These are phyloP conservation scores for Quercus suber DNA, from an alignment of 306 rosid genomes.

Conservation along the genomic window DNA sequence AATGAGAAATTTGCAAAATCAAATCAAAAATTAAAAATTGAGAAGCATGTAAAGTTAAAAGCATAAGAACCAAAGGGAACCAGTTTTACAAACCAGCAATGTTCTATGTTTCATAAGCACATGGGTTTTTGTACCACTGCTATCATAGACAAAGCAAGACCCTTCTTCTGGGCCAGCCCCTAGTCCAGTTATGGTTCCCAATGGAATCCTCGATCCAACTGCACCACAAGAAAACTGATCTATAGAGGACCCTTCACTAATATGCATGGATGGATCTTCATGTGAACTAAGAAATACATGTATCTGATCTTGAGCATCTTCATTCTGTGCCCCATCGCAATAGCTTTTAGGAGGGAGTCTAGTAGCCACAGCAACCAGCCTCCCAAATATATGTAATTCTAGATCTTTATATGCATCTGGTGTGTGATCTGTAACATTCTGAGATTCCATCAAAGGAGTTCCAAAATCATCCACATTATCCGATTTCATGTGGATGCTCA, in stretches of 20 bases:
- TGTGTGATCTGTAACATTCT: conserved; percentile 23
- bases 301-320: conserved; percentile 62
- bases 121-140: conserved; percentile 72
- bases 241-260: conserved; percentile 22
- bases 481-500: conserved; percentile 23
- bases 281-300: conserved; percentile 63
- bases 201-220: conserved; percentile 46
- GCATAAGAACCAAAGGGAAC: conserved; percentile 18
- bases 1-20: background rate
- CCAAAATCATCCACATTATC: conserved; percentile 29
- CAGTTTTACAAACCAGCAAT: conserved; percentile 60
- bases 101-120: conserved; percentile 89
- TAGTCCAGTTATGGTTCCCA: conserved; percentile 86
- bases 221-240: conserved; percentile 27
- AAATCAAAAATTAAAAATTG: background rate
- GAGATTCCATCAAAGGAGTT: conserved; percentile 21
- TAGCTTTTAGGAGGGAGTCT: conserved; percentile 57
- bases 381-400: conserved; percentile 80
- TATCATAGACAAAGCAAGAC: conserved; percentile 69
- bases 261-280: conserved; percentile 29
- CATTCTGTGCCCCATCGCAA: conserved; percentile 32
- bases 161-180: conserved; percentile 84
- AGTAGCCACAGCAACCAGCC: conserved; percentile 70
- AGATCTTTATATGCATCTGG: conserved; percentile 72
- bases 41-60: conserved; percentile 2